phyloP scores from a whole-genome alignment of 805 yeast species.

The Kurtzmaniella cleridarum region DNA sequence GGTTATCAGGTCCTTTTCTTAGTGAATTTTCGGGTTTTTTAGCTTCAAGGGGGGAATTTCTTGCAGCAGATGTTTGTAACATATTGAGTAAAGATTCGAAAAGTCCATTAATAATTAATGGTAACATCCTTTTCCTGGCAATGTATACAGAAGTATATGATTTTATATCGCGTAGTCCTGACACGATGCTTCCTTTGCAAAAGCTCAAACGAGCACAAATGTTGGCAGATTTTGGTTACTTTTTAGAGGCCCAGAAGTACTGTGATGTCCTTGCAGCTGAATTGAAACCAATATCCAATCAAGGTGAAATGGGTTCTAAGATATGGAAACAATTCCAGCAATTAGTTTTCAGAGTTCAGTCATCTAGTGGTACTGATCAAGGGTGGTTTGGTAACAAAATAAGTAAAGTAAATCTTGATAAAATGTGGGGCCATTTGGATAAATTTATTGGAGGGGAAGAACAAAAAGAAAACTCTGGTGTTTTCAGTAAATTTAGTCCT shows the following conservation, averaged over 20 bases:
- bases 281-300: slow-evolving; percentile 13
- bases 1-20: slow-evolving; percentile 39
- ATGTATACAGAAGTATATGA: slow-evolving; percentile 71
- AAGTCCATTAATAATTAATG: slow-evolving; percentile 33
- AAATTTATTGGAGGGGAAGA: slow-evolving; percentile 87
- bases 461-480: slow-evolving; percentile 42
- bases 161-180: slow-evolving; percentile 33
- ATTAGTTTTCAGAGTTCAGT: slow-evolving; percentile 44
- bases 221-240: slow-evolving; percentile 62
- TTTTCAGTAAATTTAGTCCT: slow-evolving; percentile 70
- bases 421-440: slow-evolving; percentile 84
- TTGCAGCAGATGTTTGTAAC: slow-evolving; percentile 42
- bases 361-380: slow-evolving; percentile 36
- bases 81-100: slow-evolving; percentile 44
- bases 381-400: slow-evolving; percentile 67
- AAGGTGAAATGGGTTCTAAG: slow-evolving; percentile 8
- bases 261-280: slow-evolving; percentile 43
- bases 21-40: slow-evolving; percentile 7
- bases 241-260: slow-evolving; percentile 57
- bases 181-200: slow-evolving; percentile 27
- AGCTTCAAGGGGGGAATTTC: slow-evolving; percentile 13
- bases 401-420: slow-evolving; percentile 64
- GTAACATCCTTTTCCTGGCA: slow-evolving; percentile 19
- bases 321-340: slow-evolving; percentile 25
- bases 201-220: slow-evolving; percentile 64